phyloP scores from a whole-genome alignment of 345 rosid species.

The Moricandia moricandioides region DNA sequence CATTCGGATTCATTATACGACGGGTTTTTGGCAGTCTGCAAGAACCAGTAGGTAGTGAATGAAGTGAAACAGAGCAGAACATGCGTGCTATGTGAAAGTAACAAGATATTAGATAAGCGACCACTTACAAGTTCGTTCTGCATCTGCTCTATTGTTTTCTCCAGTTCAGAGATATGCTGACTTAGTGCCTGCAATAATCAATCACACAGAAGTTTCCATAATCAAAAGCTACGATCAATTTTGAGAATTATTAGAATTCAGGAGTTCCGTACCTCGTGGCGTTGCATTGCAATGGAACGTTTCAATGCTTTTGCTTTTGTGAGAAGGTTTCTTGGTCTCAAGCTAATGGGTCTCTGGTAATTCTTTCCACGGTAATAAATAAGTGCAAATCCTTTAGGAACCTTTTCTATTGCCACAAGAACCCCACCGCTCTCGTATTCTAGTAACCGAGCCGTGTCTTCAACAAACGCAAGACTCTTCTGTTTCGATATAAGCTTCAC shows the following conservation, averaged over 20 bases:
- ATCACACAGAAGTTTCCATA: constrained; percentile 9
- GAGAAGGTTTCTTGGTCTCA: constrained; percentile 93
- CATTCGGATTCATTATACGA: constrained; percentile 31
- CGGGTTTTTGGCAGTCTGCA: constrained; percentile 16
- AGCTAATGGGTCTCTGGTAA: constrained; percentile 75
- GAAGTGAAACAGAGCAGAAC: neutral
- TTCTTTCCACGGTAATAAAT: constrained; percentile 96
- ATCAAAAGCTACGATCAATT: neutral
- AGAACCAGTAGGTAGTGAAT: constrained; percentile 17
- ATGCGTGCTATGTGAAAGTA: constrained; percentile 1
- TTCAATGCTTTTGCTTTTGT: constrained; percentile 95
- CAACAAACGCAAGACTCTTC: constrained; percentile 86
- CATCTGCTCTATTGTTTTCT: constrained; percentile 71
- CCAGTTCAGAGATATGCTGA: constrained; percentile 90
- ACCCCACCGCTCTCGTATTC: constrained; percentile 97
- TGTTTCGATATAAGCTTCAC: constrained; percentile 94
- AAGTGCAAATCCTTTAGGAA: constrained; percentile 89
- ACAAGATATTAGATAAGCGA: constrained; percentile 13
- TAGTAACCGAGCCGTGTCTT: constrained; percentile 85
- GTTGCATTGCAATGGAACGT: constrained; percentile 92
- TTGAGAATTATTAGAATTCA: neutral
- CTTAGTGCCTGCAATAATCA: constrained; percentile 71
- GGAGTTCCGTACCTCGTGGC: constrained; percentile 68
- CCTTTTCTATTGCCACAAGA: constrained; percentile 85
- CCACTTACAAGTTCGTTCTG: constrained; percentile 72